Base-by-base conservation (phyloP, 164 flowering plant genomes). In the Dillenia suffruticosa region DNA sequence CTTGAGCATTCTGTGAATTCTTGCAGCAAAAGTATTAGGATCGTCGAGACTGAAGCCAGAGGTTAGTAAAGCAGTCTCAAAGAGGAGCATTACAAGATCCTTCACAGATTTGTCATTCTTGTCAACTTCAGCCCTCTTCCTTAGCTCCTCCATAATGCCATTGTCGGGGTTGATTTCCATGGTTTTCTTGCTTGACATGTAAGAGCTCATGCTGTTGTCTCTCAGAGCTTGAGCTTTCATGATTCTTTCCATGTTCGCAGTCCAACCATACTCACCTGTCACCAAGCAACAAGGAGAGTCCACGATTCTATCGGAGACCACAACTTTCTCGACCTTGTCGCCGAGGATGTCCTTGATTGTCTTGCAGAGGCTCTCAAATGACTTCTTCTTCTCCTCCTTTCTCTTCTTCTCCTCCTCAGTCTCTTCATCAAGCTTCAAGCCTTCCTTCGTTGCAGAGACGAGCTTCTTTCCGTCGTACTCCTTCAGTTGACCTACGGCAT, bases 111-210 rank as follows among this genome's bases (percentile, higher is more conserved):
- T 85, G 54, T 85, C 88, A 14, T 80, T 81, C 77, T 80, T 85
- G 55, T 85, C 90, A 9, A 81, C 88, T 61, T 83, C 88, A 3
- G 88, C 86, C n/a, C 91, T 74, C 80, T 83, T 86, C 64, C 92
- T 84, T 64, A 84, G 60, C 76, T 86, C 92, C 69, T 87, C 88
- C 88, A 87, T 79, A 51, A 84, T 87, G 0, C 80, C 83, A 63
- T 84, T 81, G 48, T 87, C 92, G 1, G 92, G 89, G 64, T 87
- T 87, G 50, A 87, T 84, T 70, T 84, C 89, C 92, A 87, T 87
- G 0, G 92, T 87, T 68, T 84, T 87, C 84, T 87, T 87, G 76
- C 85, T 81, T 0, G 89, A 81, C 92, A 84, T 87, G 84, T 87
- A 87, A 1, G 82, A 65, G 44, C 84, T 49, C 92, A 84, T 84